Percentiles rank a stretch among this genome's conserved stretches.
Conservation (phyloP, 108 stramenopile genomes). For the Aureococcus anophagefferens region DNA sequence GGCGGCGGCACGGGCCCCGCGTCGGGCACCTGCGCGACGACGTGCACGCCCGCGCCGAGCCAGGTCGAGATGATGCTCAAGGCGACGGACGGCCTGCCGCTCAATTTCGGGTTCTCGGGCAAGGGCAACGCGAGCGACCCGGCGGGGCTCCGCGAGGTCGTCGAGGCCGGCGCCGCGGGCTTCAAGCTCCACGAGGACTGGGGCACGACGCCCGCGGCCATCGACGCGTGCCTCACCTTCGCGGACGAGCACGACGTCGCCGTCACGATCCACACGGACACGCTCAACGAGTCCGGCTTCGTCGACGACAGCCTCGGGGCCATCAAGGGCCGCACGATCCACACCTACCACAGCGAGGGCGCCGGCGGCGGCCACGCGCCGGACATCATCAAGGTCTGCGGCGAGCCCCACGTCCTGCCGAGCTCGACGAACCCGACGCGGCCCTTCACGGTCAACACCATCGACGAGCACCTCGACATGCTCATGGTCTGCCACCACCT, state of each 20-base stretch:
- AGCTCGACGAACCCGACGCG: conserved; percentile 92
- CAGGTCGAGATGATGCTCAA: conserved; percentile 92
- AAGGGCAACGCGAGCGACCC: conserved; percentile 86
- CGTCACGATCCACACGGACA: conserved; percentile 97
- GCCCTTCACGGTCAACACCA: conserved; percentile 89
- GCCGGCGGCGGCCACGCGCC: conserved; percentile 93
- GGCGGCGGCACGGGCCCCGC: conserved; percentile 91
- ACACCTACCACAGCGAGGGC: conserved; percentile 85
- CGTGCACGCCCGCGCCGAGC: conserved; percentile 83
- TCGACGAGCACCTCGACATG: conserved; percentile 98
- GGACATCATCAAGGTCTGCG: conserved; percentile 93
- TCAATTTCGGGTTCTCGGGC: conserved; percentile 94
- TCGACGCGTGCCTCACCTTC: conserved; percentile 78
- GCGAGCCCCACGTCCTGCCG: conserved; percentile 76
- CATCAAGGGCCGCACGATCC: conserved; percentile 87
- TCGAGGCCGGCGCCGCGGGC: conserved; percentile 58
- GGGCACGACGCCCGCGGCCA: conserved; percentile 93
- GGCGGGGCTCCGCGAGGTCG: conserved; percentile 32
- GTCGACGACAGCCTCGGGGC: conserved; percentile 84
- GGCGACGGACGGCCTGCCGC: conserved; percentile 72
- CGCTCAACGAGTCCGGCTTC: conserved; percentile 88
- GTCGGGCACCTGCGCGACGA: conserved; percentile 85
- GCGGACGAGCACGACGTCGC: conserved; percentile 79
- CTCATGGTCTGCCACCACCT: conserved; percentile 94
- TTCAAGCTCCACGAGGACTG: conserved; percentile 98